Base-by-base conservation (phyloP, 2,329 filamentous ascomycete species). In the Myriosclerotinia curreyana region DNA sequence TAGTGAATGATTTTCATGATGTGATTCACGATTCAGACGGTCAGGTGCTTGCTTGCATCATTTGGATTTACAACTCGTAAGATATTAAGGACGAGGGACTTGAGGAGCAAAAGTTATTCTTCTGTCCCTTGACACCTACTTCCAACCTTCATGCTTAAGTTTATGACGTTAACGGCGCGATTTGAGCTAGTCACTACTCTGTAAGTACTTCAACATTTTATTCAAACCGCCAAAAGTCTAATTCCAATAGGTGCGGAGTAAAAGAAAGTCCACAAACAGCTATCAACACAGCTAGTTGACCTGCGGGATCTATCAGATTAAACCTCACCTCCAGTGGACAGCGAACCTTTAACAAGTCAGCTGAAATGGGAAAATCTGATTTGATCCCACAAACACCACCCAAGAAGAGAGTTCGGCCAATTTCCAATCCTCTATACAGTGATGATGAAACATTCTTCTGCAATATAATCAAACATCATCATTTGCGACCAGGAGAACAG, bases 371-470 rank as follows among this genome's bases (percentile, higher is more conserved):
- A 15, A 62, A 46, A 17, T 54, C 50, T 22, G 42, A 55, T 15
- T 56, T 46, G 28, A 36, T n/a, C 22, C 44, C 60, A n/a, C 44
- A 36, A 38, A 44, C 20, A 20, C 54, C 36, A 17, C 44, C 22
- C 3, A 48, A 48, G 51, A 63, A 40, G 44, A 63, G 54, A 22
- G 60, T 63, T 7, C 42, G 60, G 15, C 60, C 60, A 56, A 28
- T 63, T 14, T 63, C 60, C 22, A 63, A 63, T 22, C 60, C 60
- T 11, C 60, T 63, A 44, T 58, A 63, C 15, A 11, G 25, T 5
- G 17, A 14, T 5, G 36, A 40, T n/a, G 60, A 63, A 12, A 25
- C 12, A 3, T 63, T 63, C 17, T 63, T 63, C 44, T 63, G 60
- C 44, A 56, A 25, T 14, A 40, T 17, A n/a, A 25, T 58, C 36